Evolutionary conservation across 2,329 filamentous ascomycete genomes (phyloP), one percentile per base, ranked within the genome.

Genomic region (Alternaria arbusti): DNA sequence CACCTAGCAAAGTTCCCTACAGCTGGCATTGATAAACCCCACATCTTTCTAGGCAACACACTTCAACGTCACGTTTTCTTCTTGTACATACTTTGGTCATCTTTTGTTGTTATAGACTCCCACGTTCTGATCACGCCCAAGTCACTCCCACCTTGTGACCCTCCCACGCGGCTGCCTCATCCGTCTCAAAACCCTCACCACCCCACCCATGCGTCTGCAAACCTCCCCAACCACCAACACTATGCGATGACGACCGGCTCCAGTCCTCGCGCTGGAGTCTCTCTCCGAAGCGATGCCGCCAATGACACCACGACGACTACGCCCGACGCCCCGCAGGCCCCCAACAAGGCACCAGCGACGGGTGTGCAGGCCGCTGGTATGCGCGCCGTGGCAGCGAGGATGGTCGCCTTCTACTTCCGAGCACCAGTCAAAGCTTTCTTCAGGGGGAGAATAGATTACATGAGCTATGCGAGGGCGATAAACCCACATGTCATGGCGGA

Each of bases 381-480:
- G 67, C 91, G 94, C 50, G 94, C 94, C 26, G 80, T 97, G 66
- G 94, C 91, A 71, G 91, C 93, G 8, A 91, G 96, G 76, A 85
- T 93, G 72, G 87, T 97, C 58, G 90, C 93, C 23, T 97, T 97
- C 73, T 97, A 97, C 65, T 97, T 97, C 77, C 87, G 94, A 60
- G 93, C 93, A 0, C 94, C 94, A 1, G 91, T 94, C 57, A 97
- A 97, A 81, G 92, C 94, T 15, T 97, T 97, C 78, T 97, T 97
- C 81, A 88, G 93, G 65, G 94, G 92, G 1, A 85, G 94, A 62
- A 93, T 97, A 67, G 94, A 97, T 83, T 97, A 94, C 77, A 85
- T 85, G 64, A 87, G 87, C 58, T 89, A 89, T 80, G 87, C 88
- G 25, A 81, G 87, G 77, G 88, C 87, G 62, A 87, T 90, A 73